Evolutionary conservation across 768 basidiomycete genomes (phyloP).

Genomic region (Xanthoconium stramineum): DNA sequence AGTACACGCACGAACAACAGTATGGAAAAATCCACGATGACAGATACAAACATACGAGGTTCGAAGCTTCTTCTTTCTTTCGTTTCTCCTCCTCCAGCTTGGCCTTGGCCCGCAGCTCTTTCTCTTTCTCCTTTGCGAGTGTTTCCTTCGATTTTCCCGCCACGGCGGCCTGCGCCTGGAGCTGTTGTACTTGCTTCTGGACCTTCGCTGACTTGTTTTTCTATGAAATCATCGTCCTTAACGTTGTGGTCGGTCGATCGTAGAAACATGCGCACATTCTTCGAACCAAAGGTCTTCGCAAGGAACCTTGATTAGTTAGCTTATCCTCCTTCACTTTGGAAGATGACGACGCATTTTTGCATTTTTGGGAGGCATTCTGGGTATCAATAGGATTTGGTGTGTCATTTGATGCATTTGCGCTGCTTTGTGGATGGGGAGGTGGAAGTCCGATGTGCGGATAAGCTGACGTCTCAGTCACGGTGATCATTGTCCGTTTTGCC

Average conservation of each 20-base stretch:
- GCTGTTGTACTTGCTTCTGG: conserved; percentile 75
- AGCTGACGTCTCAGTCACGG: neutral
- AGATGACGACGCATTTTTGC: conserved; percentile 48
- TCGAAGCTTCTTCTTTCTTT: conserved; percentile 81
- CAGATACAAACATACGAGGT: neutral
- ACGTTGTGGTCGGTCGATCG: conserved; percentile 2
- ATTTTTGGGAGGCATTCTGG: conserved; percentile 80
- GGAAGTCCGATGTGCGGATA: neutral
- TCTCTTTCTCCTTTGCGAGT: conserved; percentile 86
- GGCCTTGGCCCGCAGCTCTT: conserved; percentile 68
- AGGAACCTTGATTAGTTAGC: conserved; percentile 34
- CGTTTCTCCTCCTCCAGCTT: conserved; percentile 81
- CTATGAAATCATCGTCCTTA: conserved; percentile 35
- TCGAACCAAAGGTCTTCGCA: conserved; percentile 79
- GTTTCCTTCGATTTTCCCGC: conserved; percentile 78
- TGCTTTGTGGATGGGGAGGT: neutral
- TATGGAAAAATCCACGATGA: too few relatives aligned
- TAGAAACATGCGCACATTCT: conserved; percentile 58
- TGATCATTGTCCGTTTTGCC: neutral
- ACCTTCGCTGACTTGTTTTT: conserved; percentile 96
- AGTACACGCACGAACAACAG: neutral
- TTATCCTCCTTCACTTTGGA: conserved; percentile 82
- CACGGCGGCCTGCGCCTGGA: conserved; percentile 72
- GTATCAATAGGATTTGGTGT: neutral
- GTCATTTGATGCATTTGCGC: too few relatives aligned